Percentiles rank a stretch among this genome's conserved stretches.
phyloP scores from a whole-genome alignment of 306 rosid genomes.

The Fagus crenata region DNA sequence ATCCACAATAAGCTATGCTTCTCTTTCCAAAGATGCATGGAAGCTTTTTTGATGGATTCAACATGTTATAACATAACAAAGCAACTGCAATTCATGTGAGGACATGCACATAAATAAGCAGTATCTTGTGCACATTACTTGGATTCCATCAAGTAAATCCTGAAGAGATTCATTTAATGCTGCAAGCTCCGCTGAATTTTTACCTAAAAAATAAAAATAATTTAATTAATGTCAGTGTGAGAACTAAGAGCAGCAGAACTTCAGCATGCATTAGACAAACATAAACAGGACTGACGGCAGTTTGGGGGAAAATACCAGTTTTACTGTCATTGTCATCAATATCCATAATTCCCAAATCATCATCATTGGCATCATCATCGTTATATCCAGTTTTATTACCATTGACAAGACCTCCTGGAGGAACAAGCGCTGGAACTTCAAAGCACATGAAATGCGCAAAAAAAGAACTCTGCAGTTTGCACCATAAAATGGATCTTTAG shows the following conservation, averaged over 20 bases:
- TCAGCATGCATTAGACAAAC: constrained; percentile 11
- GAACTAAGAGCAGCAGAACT: constrained; percentile 26
- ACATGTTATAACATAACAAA: not conserved
- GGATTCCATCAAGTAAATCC: constrained; percentile 93
- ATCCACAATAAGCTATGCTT: not conserved
- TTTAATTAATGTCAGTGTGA: constrained; percentile 8
- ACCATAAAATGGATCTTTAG: constrained; percentile 25
- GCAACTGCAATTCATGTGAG: constrained; percentile 10
- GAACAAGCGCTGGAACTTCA: constrained; percentile 77
- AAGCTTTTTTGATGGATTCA: not conserved
- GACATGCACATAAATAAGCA: constrained; percentile 11
- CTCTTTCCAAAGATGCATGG: not conserved
- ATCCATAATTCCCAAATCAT: constrained; percentile 84
- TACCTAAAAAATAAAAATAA: constrained; percentile 44
- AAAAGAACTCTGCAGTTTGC: constrained; percentile 77
- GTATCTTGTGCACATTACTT: constrained; percentile 49
- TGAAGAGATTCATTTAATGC: constrained; percentile 83
- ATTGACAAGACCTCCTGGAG: constrained; percentile 81
- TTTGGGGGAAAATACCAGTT: constrained; percentile 40
- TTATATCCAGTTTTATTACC: constrained; percentile 48
- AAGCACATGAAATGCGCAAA: constrained; percentile 94
- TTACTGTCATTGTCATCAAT: constrained; percentile 68
- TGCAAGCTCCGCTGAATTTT: constrained; percentile 62
- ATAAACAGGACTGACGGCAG: not conserved
- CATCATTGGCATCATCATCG: constrained; percentile 50